Evolutionary conservation across 805 yeast species (phyloP), one percentile per base, ranked within the genome.

Genomic region (baker's yeast (Saccharomyces cerevisiae)): DNA sequence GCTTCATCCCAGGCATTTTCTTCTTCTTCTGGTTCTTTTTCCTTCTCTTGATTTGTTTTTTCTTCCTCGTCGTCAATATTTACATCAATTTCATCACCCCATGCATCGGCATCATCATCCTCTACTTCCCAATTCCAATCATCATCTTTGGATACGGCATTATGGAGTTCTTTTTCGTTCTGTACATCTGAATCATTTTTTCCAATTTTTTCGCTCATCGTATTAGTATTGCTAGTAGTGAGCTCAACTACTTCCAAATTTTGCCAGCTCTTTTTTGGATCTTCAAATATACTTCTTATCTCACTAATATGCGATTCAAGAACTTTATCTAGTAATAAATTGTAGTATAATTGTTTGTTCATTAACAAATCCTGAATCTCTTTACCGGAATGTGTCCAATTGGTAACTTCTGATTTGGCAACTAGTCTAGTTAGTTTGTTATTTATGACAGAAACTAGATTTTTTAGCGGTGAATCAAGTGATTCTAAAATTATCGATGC

Each of bases 251-350:
- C 8, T 6, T 36, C 43, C n/a, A 56, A 28, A 14, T 22, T 47
- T 30, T 48, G 46, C 57, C 58, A 61, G 43, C 49, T n/a, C 2
- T 56, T 46, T n/a, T 36, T 36, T 6, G 43, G 41, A 32, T 55
- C 50, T 2, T 52, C 52, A 36, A 66, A 59, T 1, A 55, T 50
- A 6, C 49, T 46, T 51, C 70, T 61, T 6, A 67, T 30, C 14
- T 56, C 47, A 1, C 21, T 11, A 1, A 65, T 36, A 9, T 58
- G 58, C 4, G 54, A 52, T 43, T 63, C 61, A 51, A 63, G 61
- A 14, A 61, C 43, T 41, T 61, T 59, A 48, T 69, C 73, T 30
- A 68, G 22, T 22, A 61, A 50, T 4, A 68, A 54, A 53, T 61
- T 64, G 36, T 52, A 56, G 48, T 60, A 62, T 4, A 67, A 53